Base-by-base conservation (phyloP, 139 green algal species). In the Chlorella sp. region DNA sequence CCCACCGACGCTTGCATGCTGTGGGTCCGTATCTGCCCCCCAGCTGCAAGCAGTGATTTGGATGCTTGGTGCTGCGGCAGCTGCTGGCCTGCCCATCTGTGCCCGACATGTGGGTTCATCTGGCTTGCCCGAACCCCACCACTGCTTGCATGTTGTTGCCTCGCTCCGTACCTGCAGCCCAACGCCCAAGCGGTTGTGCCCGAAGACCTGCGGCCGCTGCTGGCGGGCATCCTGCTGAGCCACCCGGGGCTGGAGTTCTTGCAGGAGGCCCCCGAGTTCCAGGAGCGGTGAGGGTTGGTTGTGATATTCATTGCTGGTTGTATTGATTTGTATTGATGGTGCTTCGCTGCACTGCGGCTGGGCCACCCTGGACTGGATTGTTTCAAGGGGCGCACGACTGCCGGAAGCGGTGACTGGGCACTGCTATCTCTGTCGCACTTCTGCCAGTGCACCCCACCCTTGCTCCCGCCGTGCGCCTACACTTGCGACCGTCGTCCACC, bases 231-330 rank as follows among this genome's bases (percentile, higher is more conserved):
- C 58, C 89, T 99, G 83, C 84, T 93, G 40, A 94, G 93, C 70
- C 97, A 99, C 83, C 96, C 97, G 1, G 97, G 97, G 5, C 92
- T 99, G 46, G 97, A 99, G 90, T 99, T 99, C 90, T 90, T 99
- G 75, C 90, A 96, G 75, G 96, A 98, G 28, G 97, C 97, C 1
- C 92, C 95, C 0, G 97, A 99, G 91, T 99, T 99, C 88, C 97
- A 99, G 88, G 94, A 97, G n/a, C 92, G 93, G 88, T 91, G 70
- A 76, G 68, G 20, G 28, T 38, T n/a, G 40, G 36, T 30, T 7
- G 8, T 13, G 36, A 5, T 48, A 19, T 41, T 16, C n/a, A n/a
- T n/a, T n/a, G n/a, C n/a, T n/a, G n/a, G n/a, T n/a, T n/a, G n/a
- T n/a, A n/a, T n/a, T n/a, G n/a, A n/a, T n/a, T n/a, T n/a, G n/a